Base-by-base conservation (phyloP, 2,329 filamentous ascomycete species). In the Teratosphaeria viscida region DNA sequence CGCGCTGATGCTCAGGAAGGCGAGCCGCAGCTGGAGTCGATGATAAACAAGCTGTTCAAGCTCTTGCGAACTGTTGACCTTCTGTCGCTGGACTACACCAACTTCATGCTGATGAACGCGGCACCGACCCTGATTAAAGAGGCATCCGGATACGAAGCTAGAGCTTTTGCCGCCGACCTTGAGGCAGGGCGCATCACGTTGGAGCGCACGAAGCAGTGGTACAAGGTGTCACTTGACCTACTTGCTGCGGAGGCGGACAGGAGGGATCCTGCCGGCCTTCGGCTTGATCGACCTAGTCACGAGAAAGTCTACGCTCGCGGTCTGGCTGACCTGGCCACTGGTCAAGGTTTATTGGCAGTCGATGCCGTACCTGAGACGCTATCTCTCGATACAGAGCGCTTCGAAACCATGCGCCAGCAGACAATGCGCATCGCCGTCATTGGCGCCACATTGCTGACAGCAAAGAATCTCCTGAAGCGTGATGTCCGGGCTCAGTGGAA, bases 381-480 rank as follows among this genome's bases (percentile, higher is more conserved):
- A 23, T 78, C 79, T 14, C 81, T 92, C 1, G 89, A 94, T 66
- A 71, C 78, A 49, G 81, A 79, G 57, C 86, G 89, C 16, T 82
- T 90, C 52, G 73, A 76, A 2, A 78, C 79, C 26, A 80, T 84
- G 55, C 82, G 84, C 8, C 72, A 75, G 29, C 78, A 84, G 60
- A 79, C 84, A 0, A 74, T 86, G 54, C 82, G 84, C 53, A 86
- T 92, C 66, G 82, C 89, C 26, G 88, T 87, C 1, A 82, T 87
- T 3, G 88, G 87, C 1, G 86, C 88, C 0, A 86, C 92, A 55
- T 77, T 92, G 32, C 76, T 92, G 14, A 90, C 90, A 57, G 87
- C 86, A 72, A 94, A 94, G 77, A 92, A 91, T 66, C 78, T 92
- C 7, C 81, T 94, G 35, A 92, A 91, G 74, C 84, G 89, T 16